A percentile compares a stretch with the other conserved stretches of the same genome.
Conservation (phyloP, 2,329 filamentous ascomycete species). For the Botrytis fragariae region DNA sequence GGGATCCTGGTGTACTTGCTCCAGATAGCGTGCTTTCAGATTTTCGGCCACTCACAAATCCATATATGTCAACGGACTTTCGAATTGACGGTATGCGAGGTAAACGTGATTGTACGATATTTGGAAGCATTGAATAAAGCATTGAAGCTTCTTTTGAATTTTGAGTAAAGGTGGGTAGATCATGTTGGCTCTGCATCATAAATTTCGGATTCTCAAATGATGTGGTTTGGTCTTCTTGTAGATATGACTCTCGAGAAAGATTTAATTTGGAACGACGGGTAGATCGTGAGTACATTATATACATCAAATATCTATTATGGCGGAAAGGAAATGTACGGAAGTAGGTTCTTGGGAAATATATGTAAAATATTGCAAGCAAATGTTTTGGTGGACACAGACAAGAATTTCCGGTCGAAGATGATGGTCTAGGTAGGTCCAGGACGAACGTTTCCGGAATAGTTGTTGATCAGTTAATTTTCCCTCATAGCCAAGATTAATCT, state of each 20-base stretch:
- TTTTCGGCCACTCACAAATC: slow-evolving; percentile 21
- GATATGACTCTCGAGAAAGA: neutral
- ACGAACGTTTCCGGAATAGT: slow-evolving; percentile 4
- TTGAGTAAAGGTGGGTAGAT: neutral
- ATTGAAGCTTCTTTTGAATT: slow-evolving; percentile 41
- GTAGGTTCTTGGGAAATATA: neutral
- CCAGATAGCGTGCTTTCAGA: slow-evolving; percentile 35
- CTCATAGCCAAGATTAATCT: neutral
- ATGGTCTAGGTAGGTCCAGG: neutral
- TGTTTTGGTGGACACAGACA: neutral
- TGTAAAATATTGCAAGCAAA: neutral
- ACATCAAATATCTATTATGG: neutral
- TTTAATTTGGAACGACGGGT: slow-evolving; percentile 1
- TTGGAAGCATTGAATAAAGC: slow-evolving; percentile 54
- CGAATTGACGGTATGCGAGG: slow-evolving; percentile 51
- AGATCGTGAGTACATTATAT: slow-evolving; percentile 1
- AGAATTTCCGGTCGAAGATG: neutral
- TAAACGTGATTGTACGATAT: slow-evolving; percentile 50
- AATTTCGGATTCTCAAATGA: neutral
- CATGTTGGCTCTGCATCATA: neutral
- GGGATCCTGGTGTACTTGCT: slow-evolving; percentile 30
- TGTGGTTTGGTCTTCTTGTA: neutral
- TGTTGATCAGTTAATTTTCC: neutral
- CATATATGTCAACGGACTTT: slow-evolving; percentile 40
- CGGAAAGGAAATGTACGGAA: neutral